Evolutionary conservation across 805 yeast species (phyloP).

Genomic region (Kazachstania kunashirensis): DNA sequence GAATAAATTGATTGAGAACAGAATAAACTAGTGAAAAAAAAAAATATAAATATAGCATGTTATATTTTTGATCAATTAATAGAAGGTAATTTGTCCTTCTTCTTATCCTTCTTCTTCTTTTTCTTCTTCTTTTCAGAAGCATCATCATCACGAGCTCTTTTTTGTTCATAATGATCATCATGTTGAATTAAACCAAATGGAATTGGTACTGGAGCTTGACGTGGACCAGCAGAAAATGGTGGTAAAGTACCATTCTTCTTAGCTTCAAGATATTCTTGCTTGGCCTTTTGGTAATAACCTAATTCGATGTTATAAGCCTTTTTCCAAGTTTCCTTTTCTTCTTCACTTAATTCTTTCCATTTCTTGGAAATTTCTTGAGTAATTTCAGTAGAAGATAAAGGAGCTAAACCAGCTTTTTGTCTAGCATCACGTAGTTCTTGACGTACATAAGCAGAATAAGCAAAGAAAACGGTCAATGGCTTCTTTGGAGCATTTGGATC

Average conservation of each 20-base stretch:
- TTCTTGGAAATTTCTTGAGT: conserved; percentile 67
- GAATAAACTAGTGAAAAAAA: too few relatives aligned
- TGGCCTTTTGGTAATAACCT: conserved; percentile 36
- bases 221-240: conserved; percentile 23
- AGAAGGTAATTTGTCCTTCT: conserved; percentile 33
- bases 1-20: too few relatives aligned
- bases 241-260: conserved; percentile 34
- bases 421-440: conserved; percentile 64
- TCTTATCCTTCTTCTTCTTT: conserved; percentile 47
- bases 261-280: conserved; percentile 38
- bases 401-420: conserved; percentile 45
- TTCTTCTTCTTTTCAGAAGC: conserved; percentile 35
- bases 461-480: conserved; percentile 81
- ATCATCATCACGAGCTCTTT: conserved; percentile 32
- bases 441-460: conserved; percentile 65
- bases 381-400: conserved; percentile 65
- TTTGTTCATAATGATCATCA: conserved; percentile 25
- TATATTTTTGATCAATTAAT: too few relatives aligned
- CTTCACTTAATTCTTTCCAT: conserved; percentile 67
- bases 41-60: too few relatives aligned
- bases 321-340: conserved; percentile 65
- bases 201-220: conserved; percentile 35
- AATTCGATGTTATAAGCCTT: conserved; percentile 40
- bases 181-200: conserved; percentile 27
- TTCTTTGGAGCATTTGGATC: conserved; percentile 96